These are phyloP conservation scores for Hanseniaspora pseudoguilliermondii DNA, from an alignment of 805 yeast species.

Conservation along the genomic window DNA sequence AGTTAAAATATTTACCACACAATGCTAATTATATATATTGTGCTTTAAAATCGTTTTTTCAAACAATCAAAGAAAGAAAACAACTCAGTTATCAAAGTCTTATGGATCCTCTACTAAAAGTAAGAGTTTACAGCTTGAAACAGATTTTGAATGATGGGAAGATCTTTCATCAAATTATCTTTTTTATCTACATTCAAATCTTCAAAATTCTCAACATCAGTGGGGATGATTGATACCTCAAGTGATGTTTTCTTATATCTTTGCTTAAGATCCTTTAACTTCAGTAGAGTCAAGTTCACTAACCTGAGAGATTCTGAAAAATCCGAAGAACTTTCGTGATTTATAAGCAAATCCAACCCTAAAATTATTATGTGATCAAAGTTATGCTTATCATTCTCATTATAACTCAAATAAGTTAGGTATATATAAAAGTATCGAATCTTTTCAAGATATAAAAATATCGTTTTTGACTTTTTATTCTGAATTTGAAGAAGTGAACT, in stretches of 20 bases:
- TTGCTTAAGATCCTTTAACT: constrained; percentile 1
- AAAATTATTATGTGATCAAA: constrained; percentile 20
- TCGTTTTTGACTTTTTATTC: constrained; percentile 19
- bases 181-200: background rate
- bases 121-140: background rate
- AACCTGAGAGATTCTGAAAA: background rate
- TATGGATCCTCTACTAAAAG: background rate
- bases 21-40: too few species aligned
- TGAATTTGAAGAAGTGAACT: constrained; percentile 23
- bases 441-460: constrained; percentile 22
- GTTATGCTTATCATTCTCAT: constrained; percentile 14
- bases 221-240: background rate
- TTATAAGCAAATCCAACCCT: constrained; percentile 22
- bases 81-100: background rate
- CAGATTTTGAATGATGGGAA: background rate
- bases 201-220: background rate
- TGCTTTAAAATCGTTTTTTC: too few species aligned
- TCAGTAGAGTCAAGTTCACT: constrained; percentile 3
- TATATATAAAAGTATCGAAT: constrained; percentile 27
- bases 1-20: too few species aligned
- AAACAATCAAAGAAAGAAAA: too few species aligned
- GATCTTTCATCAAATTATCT: background rate
- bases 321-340: background rate
- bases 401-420: constrained; percentile 23
- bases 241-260: constrained; percentile 2